Evolutionary conservation across 306 rosid species (phyloP), one percentile per base, ranked within the genome.

Genomic region (Ziziphus jujuba): DNA sequence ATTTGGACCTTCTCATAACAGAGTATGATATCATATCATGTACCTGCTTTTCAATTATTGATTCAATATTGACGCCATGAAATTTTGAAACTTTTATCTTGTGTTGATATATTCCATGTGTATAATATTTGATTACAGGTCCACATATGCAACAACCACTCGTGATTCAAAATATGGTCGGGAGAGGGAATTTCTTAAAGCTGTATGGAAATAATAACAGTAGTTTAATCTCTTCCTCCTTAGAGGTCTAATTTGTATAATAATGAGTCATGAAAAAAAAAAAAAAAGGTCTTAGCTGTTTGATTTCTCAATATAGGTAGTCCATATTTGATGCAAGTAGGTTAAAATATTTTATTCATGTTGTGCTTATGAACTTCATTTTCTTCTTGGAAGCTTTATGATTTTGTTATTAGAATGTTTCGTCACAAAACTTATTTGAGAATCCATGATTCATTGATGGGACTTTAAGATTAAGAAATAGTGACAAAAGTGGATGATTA

Each of bases 131-230:
- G 23, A 23, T 74, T 64, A 35, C 86, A 92, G 98, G 75, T 90
- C 98, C 55, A 92, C 98, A 7, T 92, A 90, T 92, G 98, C 91
- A 6, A 92, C 98, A 40, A 90, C 97, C 6, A 79, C 82, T 33
- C 97, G 98, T 48, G 98, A 92, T 76, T 90, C 96, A 47, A 90
- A 75, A 78, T 92, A 89, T 69, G 66, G 73, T 59, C 91, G 97
- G 22, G 97, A 92, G 79, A 86, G 91, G 78, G 98, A 92, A 77
- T 92, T 92, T 80, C 97, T 92, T 65, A 83, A 79, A 87, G 97
- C 87, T 31, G 97, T 92, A 87, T 51, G 98, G 80, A 60, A 66
- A 74, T 47, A 22, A 50, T 16, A 23, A 51, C 61, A 57, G 67
- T 40, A 62, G 22, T 49, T 59, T 49, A 43, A 40, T 57, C 22